Evolutionary conservation across 257 asterid genomes (phyloP), one percentile per base, ranked within the genome.

Genomic region (Nemophila menziesii): DNA sequence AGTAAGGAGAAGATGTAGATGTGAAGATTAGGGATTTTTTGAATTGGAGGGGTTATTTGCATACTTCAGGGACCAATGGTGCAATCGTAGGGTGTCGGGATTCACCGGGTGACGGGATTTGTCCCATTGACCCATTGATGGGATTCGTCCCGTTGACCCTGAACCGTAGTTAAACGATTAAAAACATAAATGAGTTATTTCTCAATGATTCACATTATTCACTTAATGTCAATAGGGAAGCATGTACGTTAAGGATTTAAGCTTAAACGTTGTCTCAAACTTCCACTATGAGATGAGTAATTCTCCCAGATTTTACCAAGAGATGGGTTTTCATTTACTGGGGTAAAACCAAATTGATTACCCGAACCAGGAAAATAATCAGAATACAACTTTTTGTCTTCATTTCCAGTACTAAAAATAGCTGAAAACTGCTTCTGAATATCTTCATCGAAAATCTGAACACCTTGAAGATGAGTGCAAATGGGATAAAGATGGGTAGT

Each of bases 151-250:
- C n/a, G n/a, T n/a, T n/a, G n/a, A n/a, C n/a, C n/a, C n/a, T n/a
- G n/a, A n/a, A n/a, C n/a, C n/a, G n/a, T n/a, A n/a, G n/a, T n/a
- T n/a, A n/a, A n/a, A n/a, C n/a, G n/a, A n/a, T n/a, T n/a, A n/a
- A n/a, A n/a, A n/a, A n/a, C n/a, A n/a, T n/a, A n/a, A n/a, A n/a
- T n/a, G n/a, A n/a, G n/a, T n/a, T n/a, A n/a, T n/a, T n/a, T n/a
- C n/a, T n/a, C n/a, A n/a, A n/a, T n/a, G n/a, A n/a, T n/a, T n/a
- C n/a, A n/a, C n/a, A n/a, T n/a, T n/a, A n/a, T n/a, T n/a, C n/a
- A n/a, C n/a, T n/a, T n/a, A n/a, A n/a, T n/a, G n/a, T 84, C 82
- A 68, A 89, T 89, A 5, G 87, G 82, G 74, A 84, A 89, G 69
- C 95, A 84, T 46, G 75, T 70, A 39, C 80, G 84, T 66, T 84